phyloP scores from a whole-genome alignment of 129 eudicot genomes.

The Chrysanthemum makinoi region DNA sequence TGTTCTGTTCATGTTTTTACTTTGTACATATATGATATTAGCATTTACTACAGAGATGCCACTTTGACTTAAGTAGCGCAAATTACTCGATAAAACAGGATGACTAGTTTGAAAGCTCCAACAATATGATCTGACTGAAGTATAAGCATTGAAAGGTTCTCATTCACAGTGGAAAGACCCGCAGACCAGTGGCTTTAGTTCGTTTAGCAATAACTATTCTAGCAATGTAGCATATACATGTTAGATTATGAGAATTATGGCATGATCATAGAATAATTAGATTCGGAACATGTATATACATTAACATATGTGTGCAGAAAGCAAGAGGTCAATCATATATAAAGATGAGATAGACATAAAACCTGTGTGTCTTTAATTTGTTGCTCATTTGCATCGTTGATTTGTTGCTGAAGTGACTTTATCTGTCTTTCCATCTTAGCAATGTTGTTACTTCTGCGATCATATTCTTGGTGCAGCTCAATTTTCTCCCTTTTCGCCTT shows the following conservation, averaged over 20 bases:
- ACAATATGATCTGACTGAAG: too few relatives aligned
- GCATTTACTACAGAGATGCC: too few relatives aligned
- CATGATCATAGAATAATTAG: background rate
- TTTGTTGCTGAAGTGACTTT: slow-evolving; percentile 62
- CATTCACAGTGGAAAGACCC: slow-evolving; percentile 2
- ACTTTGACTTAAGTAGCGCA: too few relatives aligned
- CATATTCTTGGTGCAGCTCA: slow-evolving; percentile 62
- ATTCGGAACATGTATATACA: background rate
- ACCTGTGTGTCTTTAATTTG: slow-evolving; percentile 78
- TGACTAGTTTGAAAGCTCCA: too few relatives aligned
- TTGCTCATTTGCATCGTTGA: slow-evolving; percentile 61
- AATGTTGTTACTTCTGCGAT: slow-evolving; percentile 38
- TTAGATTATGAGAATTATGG: background rate
- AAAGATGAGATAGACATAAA: slow-evolving; percentile 3
- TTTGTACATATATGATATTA: too few relatives aligned
- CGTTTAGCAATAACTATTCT: background rate
- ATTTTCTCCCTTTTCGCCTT: slow-evolving; percentile 73
- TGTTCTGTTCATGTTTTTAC: too few relatives aligned
- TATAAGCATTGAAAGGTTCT: background rate
- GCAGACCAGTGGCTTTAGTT: slow-evolving; percentile 16
- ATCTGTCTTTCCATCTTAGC: slow-evolving; percentile 44
- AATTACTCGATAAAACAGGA: too few relatives aligned
- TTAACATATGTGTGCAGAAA: slow-evolving; percentile 1
- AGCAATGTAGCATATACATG: background rate
- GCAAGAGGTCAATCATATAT: slow-evolving; percentile 14